These are phyloP conservation scores for Aquilaria yunnanensis DNA, from an alignment of 345 rosid species.

Conservation along the genomic window DNA sequence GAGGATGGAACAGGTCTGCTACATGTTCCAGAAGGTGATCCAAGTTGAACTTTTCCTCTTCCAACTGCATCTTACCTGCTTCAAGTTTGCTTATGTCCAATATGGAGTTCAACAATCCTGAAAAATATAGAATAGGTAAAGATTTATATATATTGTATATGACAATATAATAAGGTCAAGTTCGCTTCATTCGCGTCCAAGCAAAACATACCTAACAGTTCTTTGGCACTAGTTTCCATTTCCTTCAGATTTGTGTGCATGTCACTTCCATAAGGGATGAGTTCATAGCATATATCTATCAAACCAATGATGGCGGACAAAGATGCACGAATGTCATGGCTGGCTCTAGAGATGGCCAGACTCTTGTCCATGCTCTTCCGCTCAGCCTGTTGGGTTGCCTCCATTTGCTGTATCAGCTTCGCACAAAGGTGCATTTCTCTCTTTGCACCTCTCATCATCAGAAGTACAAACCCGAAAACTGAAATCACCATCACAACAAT, in stretches of 20 bases:
- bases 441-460: conserved; percentile 30
- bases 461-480: conserved; percentile 15
- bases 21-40: conserved; percentile 50
- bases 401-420: conserved; percentile 31
- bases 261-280: conserved; percentile 32
- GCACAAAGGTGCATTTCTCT: conserved; percentile 38
- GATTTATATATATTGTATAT: too few relatives aligned
- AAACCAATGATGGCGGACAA: conserved; percentile 57
- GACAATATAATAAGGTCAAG: background rate
- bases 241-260: conserved; percentile 35
- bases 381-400: conserved; percentile 48
- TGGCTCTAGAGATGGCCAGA: conserved; percentile 57
- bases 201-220: conserved; percentile 41
- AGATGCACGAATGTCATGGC: conserved; percentile 67
- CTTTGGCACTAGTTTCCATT: conserved; percentile 43
- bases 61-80: conserved; percentile 69
- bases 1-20: conserved; percentile 51
- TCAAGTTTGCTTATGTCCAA: conserved; percentile 81
- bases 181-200: too few relatives aligned
- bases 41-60: conserved; percentile 62
- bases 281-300: conserved; percentile 36
- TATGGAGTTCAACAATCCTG: conserved; percentile 18
- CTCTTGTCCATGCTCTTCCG: conserved; percentile 71
- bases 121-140: too few relatives aligned
- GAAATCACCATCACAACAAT: conserved; percentile 15